Conservation (phyloP, 148 eudicot species). For the Selenicereus undatus region DNA sequence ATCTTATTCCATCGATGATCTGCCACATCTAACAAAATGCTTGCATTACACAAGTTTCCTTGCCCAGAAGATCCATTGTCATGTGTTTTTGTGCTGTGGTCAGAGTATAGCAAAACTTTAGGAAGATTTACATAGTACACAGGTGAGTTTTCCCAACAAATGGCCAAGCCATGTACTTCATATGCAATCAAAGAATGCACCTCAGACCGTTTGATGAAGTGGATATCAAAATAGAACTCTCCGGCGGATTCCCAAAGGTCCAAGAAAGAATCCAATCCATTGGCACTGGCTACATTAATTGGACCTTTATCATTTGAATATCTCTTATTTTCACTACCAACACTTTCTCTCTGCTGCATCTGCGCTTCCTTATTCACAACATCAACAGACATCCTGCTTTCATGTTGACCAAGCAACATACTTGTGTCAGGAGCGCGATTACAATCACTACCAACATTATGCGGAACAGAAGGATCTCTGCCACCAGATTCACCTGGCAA, state of each 20-base stretch:
- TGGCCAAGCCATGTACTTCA: conserved; percentile 83
- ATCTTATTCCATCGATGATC: conserved; percentile 69
- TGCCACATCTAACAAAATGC: conserved; percentile 40
- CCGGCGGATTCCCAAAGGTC: conserved; percentile 65
- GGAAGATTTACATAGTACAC: conserved; percentile 80
- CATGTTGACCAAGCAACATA: conserved; percentile 19
- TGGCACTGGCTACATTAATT: conserved; percentile 46
- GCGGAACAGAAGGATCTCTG: conserved; percentile 24
- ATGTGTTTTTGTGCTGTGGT: conserved; percentile 23
- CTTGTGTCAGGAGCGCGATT: conserved; percentile 16
- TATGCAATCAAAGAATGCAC: conserved; percentile 45
- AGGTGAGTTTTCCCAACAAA: conserved; percentile 88
- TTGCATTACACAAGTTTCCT: conserved; percentile 30
- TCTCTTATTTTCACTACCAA: conserved; percentile 23
- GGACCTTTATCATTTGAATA: conserved; percentile 57
- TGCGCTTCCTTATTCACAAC: conserved; percentile 21
- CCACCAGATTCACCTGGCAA: conserved; percentile 18
- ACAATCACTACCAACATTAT: conserved; percentile 9
- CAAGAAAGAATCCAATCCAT: conserved; percentile 74
- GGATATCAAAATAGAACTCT: conserved; percentile 80
- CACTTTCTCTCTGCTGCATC: conserved; percentile 25
- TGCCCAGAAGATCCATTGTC: conserved; percentile 28
- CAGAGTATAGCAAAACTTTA: conserved; percentile 57
- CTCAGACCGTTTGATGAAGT: conserved; percentile 71
- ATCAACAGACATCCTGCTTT: conserved; percentile 18